Evolutionary conservation across 1,284 basidiomycete species (phyloP).

Genomic region (Microbotryum silenes-acaulis): DNA sequence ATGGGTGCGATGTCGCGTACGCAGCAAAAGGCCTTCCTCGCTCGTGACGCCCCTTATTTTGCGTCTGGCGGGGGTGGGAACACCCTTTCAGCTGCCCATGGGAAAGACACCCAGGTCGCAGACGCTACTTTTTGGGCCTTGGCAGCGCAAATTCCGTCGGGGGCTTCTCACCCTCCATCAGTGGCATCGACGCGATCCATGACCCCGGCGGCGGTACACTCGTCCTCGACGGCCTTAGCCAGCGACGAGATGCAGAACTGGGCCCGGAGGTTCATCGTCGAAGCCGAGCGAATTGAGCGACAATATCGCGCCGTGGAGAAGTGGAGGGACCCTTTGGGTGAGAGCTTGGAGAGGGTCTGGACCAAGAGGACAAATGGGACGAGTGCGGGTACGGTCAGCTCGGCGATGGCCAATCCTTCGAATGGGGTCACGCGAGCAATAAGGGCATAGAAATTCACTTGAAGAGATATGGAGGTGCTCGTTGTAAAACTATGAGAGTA

Average conservation of each 20-base stretch:
- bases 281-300: constrained; percentile 35
- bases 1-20: constrained; percentile 24
- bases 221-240: neutral
- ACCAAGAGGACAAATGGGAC: neutral
- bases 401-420: no score
- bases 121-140: neutral
- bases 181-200: neutral
- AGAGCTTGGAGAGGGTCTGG: constrained; percentile 32
- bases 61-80: neutral
- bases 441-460: no score
- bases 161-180: neutral
- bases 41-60: constrained; percentile 23
- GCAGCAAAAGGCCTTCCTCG: constrained; percentile 31
- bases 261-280: constrained; percentile 31
- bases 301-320: constrained; percentile 30
- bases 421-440: no score
- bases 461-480: no score
- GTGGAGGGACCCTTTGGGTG: constrained; percentile 33
- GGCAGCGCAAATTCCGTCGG: neutral
- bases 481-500: no score
- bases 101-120: no score
- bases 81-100: no score
- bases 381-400: no score
- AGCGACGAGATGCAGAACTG: constrained; percentile 31
- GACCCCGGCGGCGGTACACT: neutral